Conservation (phyloP, 192 early-diverging fungal genomes). For the Glomus cerebriforme region DNA sequence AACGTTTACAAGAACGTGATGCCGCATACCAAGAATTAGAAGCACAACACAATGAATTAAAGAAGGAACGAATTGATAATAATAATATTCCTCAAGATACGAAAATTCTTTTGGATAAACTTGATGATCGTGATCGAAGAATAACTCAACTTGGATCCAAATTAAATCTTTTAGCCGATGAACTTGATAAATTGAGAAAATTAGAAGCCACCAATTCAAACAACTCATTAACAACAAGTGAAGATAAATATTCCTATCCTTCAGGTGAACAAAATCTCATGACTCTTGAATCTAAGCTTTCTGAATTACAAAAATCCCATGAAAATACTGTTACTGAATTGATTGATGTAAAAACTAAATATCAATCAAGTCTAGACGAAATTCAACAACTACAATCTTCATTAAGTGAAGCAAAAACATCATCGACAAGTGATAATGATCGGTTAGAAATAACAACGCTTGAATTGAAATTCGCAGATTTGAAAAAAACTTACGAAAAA, state of each 20-base stretch:
- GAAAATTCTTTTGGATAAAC: neutral
- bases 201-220: neutral
- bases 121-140: neutral
- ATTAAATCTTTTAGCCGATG: neutral
- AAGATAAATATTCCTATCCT: neutral
- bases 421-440: neutral
- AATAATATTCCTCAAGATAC: neutral
- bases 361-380: constrained; percentile 12
- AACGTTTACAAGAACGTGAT: neutral
- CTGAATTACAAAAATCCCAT: neutral
- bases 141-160: neutral
- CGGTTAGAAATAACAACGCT: neutral
- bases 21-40: neutral
- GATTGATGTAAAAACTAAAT: constrained; percentile 12
- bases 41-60: neutral
- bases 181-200: neutral
- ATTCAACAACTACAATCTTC: neutral
- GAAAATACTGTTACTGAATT: constrained; percentile 5
- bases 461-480: neutral
- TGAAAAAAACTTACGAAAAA: neutral
- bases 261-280: constrained; percentile 3
- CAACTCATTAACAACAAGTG: too few relatives aligned
- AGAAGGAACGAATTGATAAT: neutral
- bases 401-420: neutral
- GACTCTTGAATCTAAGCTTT: constrained; percentile 16